A percentile compares a stretch with the other conserved stretches of the same genome.
Conservation (phyloP, 805 yeast genomes). For the Blastobotrys peoriensis region DNA sequence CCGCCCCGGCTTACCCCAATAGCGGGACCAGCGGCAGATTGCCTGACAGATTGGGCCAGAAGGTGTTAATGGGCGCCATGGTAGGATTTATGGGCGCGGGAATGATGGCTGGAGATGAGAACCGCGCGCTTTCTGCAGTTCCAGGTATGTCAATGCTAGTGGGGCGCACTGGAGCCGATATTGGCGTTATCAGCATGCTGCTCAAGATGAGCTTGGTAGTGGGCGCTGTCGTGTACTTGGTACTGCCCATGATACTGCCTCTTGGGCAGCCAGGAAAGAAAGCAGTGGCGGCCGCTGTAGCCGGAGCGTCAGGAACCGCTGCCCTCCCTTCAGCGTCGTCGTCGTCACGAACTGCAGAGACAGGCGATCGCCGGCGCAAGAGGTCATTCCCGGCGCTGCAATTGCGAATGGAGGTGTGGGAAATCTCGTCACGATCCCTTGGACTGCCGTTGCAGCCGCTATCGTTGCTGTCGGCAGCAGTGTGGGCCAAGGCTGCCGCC, state of each 20-base stretch:
- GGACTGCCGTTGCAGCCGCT: conserved; percentile 16
- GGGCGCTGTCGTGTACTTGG: conserved; percentile 25
- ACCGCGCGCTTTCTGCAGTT: conserved; percentile 29
- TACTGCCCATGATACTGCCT: conserved; percentile 16
- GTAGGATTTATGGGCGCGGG: conserved; percentile 33
- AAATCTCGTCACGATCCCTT: conserved; percentile 22
- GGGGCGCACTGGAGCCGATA: neutral
- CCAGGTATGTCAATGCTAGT: conserved; percentile 17
- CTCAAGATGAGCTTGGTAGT: conserved; percentile 24
- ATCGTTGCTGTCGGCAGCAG: conserved; percentile 9
- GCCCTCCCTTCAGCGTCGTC: too few relatives aligned
- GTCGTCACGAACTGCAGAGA: conserved; percentile 17
- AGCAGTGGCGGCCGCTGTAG: conserved; percentile 4
- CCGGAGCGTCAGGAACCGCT: too few relatives aligned
- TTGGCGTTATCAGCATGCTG: conserved; percentile 7
- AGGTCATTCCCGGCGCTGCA: conserved; percentile 7
- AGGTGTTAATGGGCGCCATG: conserved; percentile 31
- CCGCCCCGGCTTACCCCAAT: neutral
- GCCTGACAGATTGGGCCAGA: neutral
- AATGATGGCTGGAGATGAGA: conserved; percentile 19
- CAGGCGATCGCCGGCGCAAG: too few relatives aligned
- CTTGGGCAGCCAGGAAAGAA: conserved; percentile 2
- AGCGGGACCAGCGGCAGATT: neutral
- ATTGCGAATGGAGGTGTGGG: conserved; percentile 18
- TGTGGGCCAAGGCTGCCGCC: conserved; percentile 9